A percentile compares a stretch with the other conserved stretches of the same genome.
Evolutionary conservation across 202 grass and related monocot genomes (phyloP).

Genomic region (Zoysia matrella): DNA sequence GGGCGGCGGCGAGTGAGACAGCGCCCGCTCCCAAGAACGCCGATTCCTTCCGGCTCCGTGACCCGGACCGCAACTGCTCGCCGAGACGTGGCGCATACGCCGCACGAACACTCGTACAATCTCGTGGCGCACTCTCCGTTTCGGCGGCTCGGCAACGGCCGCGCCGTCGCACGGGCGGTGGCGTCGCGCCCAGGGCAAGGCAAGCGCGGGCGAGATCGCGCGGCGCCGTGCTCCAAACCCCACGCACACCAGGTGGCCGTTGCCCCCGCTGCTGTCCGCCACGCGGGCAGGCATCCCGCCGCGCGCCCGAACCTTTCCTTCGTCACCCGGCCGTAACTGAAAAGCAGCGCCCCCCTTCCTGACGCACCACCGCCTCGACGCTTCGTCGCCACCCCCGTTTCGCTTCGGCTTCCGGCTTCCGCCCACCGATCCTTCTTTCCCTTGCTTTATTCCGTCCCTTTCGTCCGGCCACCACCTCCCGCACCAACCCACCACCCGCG

Average conservation of each 20-base stretch:
- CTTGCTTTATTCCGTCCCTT: slow-evolving; percentile 20
- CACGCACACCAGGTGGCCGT: slow-evolving; percentile 15
- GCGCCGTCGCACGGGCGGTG: no score
- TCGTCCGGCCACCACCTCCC: slow-evolving; percentile 3
- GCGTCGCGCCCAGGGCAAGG: slow-evolving; percentile 7
- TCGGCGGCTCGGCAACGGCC: no score
- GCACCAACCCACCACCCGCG: slow-evolving; percentile 25
- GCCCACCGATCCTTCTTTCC: slow-evolving; percentile 11
- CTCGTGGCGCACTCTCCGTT: background rate
- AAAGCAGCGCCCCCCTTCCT: background rate
- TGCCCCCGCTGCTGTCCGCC: slow-evolving; percentile 12
- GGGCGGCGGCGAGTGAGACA: background rate
- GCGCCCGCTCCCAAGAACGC: background rate
- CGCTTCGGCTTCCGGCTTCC: slow-evolving; percentile 35
- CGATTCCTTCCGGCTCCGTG: background rate
- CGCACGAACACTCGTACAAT: background rate
- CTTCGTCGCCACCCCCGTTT: background rate
- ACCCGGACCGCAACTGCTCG: background rate
- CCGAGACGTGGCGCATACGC: background rate
- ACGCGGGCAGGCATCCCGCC: slow-evolving; percentile 7
- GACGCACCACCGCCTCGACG: background rate
- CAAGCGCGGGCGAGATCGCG: background rate
- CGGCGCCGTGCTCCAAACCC: background rate
- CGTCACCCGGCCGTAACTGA: slow-evolving; percentile 3
- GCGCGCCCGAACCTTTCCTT: background rate